A percentile compares a stretch with the other conserved stretches of the same genome.
Evolutionary conservation across 768 basidiomycete species (phyloP).

Genomic region (Boletus coccyginus): DNA sequence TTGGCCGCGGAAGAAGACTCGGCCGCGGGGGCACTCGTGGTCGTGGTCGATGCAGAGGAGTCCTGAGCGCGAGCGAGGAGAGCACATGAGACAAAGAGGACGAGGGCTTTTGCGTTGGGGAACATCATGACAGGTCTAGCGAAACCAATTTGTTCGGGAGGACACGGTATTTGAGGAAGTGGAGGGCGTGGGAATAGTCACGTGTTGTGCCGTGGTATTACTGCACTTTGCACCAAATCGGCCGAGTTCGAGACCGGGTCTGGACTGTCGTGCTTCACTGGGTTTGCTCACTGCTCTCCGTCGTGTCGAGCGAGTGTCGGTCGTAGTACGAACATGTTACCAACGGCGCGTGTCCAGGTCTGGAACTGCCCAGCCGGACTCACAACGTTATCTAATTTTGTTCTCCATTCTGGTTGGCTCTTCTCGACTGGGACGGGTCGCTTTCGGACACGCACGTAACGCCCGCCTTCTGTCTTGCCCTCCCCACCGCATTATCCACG

Average conservation of each 20-base stretch:
- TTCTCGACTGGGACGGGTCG: background rate
- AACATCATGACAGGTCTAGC: conserved; percentile 10
- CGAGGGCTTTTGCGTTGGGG: conserved; percentile 18
- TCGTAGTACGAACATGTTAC: too few relatives aligned
- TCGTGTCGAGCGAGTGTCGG: background rate
- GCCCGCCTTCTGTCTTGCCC: background rate
- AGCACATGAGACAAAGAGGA: conserved; percentile 10
- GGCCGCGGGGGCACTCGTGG: background rate
- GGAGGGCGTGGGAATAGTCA: conserved; percentile 13
- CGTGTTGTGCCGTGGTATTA: background rate
- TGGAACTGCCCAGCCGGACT: conserved; percentile 1
- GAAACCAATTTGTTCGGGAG: background rate
- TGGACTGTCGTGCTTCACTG: background rate
- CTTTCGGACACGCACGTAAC: conserved; percentile 17
- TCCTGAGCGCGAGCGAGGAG: conserved; percentile 24
- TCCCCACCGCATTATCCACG: background rate
- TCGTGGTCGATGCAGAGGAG: background rate
- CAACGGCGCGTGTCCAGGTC: background rate
- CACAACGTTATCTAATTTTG: background rate
- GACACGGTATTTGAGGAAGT: conserved; percentile 13
- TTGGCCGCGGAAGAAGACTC: conserved; percentile 2
- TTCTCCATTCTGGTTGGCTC: conserved; percentile 2
- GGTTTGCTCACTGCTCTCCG: background rate
- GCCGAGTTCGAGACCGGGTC: conserved; percentile 2
- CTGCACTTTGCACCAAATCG: background rate